These are phyloP conservation scores for Gypsophila paniculata DNA, from an alignment of 179 eudicot genomes.

Conservation along the genomic window DNA sequence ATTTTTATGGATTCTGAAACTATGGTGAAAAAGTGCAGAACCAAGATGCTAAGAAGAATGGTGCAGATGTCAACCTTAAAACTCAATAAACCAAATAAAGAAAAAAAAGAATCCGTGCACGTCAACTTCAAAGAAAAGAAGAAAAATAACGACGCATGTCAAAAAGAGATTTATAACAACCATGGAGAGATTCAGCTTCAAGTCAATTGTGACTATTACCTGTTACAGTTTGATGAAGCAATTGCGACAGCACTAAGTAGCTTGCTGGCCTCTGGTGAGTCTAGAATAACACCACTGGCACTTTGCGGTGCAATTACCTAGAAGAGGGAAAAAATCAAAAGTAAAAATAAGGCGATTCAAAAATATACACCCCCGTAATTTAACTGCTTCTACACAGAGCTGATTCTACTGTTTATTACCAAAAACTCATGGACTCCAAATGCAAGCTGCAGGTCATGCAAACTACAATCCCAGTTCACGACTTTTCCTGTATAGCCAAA, in stretches of 20 bases:
- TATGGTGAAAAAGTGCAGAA: not conserved
- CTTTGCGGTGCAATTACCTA: constrained; percentile 93
- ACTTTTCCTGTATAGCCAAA: constrained; percentile 45
- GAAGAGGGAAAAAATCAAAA: not conserved
- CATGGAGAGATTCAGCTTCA: not conserved
- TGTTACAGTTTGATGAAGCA: constrained; percentile 85
- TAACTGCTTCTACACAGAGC: constrained; percentile 6
- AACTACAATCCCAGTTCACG: constrained; percentile 53
- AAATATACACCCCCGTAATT: not conserved
- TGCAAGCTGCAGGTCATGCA: constrained; percentile 80
- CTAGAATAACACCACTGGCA: constrained; percentile 88
- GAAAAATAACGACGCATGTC: not conserved
- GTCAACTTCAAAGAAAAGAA: too few relatives aligned
- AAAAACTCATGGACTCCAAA: constrained; percentile 91
- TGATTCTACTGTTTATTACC: constrained; percentile 35
- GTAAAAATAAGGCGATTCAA: not conserved
- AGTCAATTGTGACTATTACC: constrained; percentile 38
- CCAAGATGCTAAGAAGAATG: not conserved
- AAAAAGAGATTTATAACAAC: not conserved
- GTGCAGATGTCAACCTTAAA: not conserved
- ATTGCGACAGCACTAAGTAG: constrained; percentile 97
- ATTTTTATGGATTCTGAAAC: too few relatives aligned
- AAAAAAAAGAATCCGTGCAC: not conserved
- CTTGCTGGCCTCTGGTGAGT: constrained; percentile 97
- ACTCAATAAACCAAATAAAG: not conserved